Percentiles rank a stretch among this genome's conserved stretches.
Conservation (phyloP, 352 stramenopile species). For the Globisporangium megalacanthum region DNA sequence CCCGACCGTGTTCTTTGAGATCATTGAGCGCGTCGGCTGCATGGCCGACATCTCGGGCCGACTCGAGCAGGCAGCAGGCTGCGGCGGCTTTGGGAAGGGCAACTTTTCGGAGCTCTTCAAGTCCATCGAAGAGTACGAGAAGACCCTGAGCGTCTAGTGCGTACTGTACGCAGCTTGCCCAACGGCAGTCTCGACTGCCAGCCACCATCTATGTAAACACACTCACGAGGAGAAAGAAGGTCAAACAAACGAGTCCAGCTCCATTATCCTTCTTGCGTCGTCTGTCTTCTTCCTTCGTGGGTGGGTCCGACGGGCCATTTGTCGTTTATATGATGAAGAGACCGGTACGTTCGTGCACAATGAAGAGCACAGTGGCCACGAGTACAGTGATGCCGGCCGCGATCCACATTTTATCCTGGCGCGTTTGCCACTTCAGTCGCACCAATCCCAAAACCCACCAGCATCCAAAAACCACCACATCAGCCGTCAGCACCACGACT, state of each 20-base stretch:
- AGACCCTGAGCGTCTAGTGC: slow-evolving; percentile 70
- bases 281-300: too few species aligned
- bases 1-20: slow-evolving; percentile 89
- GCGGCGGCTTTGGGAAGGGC: slow-evolving; percentile 89
- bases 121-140: slow-evolving; percentile 90
- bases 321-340: slow-evolving; percentile 45
- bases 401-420: slow-evolving; percentile 77
- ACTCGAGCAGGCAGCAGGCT: slow-evolving; percentile 74
- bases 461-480: too few species aligned
- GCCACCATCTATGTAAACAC: not conserved
- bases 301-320: not conserved
- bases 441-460: too few species aligned
- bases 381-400: slow-evolving; percentile 54
- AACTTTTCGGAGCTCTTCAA: slow-evolving; percentile 93
- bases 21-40: slow-evolving; percentile 92
- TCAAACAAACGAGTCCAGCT: not conserved
- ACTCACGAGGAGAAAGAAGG: slow-evolving; percentile 1
- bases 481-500: too few species aligned
- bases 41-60: slow-evolving; percentile 61
- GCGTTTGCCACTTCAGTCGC: slow-evolving; percentile 57
- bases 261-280: too few species aligned
- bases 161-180: too few species aligned
- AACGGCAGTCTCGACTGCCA: too few species aligned
- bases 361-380: slow-evolving; percentile 59
- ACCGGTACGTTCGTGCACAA: slow-evolving; percentile 71